Conservation (phyloP, 2,329 filamentous ascomycete genomes). For the Teratosphaeria epicoccoides region DNA sequence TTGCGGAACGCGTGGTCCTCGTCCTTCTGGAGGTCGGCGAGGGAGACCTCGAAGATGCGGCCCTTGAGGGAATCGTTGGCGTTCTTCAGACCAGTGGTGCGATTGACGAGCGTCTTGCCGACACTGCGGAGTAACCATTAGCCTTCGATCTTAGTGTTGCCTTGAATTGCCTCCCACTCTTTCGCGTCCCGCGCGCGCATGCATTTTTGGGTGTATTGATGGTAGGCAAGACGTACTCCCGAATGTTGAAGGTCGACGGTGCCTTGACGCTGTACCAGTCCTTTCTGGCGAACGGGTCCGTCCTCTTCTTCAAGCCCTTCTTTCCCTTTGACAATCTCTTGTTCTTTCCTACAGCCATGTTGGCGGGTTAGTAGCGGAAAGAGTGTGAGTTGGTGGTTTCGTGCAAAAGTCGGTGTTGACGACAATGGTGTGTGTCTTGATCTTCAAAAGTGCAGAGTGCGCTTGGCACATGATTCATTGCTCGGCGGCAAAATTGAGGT, state of each 20-base stretch:
- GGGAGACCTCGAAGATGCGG: conserved; percentile 95
- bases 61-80: conserved; percentile 99
- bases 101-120: conserved; percentile 99
- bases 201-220: conserved; percentile 4
- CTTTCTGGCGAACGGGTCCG: conserved; percentile 94
- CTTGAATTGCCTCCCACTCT: not conserved
- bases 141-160: not conserved
- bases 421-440: conserved; percentile 4
- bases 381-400: conserved; percentile 7
- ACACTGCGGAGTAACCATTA: conserved; percentile 54
- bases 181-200: not conserved
- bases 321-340: conserved; percentile 99
- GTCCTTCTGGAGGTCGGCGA: conserved; percentile 98
- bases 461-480: no score
- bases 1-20: conserved; percentile 99
- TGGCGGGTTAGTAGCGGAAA: conserved; percentile 20
- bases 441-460: no score
- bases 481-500: no score
- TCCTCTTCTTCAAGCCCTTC: conserved; percentile 99
- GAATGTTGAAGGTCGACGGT: conserved; percentile 84
- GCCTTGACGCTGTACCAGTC: conserved; percentile 99
- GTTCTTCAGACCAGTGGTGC: conserved; percentile 99
- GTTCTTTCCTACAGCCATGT: conserved; percentile 85
- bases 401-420: conserved; percentile 8
- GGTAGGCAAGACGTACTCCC: conserved; percentile 64